phyloP scores from a whole-genome alignment of 192 early-diverging fungal species.

The Mortierella claussenii region DNA sequence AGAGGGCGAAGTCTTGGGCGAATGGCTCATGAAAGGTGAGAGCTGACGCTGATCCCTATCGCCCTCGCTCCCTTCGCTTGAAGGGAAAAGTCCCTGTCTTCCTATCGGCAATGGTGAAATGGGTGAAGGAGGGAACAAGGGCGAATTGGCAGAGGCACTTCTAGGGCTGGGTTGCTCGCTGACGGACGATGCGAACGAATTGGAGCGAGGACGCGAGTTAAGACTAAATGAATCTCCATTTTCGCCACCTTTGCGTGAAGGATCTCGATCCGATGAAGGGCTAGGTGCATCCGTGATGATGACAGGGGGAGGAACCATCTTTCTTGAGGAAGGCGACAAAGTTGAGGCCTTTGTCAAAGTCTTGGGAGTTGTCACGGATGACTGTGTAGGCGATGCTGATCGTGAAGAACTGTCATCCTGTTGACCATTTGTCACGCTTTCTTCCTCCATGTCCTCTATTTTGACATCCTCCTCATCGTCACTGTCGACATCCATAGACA shows the following conservation, averaged over 20 bases:
- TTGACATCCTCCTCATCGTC: neutral
- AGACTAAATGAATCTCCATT: too few species aligned
- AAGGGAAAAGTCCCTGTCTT: constrained; percentile 22
- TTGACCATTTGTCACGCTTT: neutral
- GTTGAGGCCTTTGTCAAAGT: too few species aligned
- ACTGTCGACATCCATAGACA: constrained; percentile 38
- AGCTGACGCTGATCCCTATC: constrained; percentile 29
- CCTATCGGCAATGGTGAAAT: constrained; percentile 25
- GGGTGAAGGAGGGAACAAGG: constrained; percentile 38
- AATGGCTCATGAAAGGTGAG: constrained; percentile 31
- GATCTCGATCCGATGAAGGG: constrained; percentile 12
- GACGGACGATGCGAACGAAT: too few species aligned
- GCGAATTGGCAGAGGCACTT: constrained; percentile 26
- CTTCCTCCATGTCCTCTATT: constrained; percentile 17
- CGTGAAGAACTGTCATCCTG: constrained; percentile 1
- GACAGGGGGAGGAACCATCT: constrained; percentile 14
- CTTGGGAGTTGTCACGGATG: constrained; percentile 12
- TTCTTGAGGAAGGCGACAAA: too few species aligned
- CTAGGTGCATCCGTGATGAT: constrained; percentile 43
- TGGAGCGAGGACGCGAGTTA: neutral
- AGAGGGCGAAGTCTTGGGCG: constrained; percentile 20
- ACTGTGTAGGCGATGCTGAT: neutral
- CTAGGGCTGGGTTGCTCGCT: constrained; percentile 9
- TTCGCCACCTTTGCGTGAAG: too few species aligned
- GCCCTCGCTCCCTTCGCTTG: neutral